A percentile compares a stretch with the other conserved stretches of the same genome.
phyloP scores from a whole-genome alignment of 2,329 filamentous ascomycete species.

The Alternaria panax region DNA sequence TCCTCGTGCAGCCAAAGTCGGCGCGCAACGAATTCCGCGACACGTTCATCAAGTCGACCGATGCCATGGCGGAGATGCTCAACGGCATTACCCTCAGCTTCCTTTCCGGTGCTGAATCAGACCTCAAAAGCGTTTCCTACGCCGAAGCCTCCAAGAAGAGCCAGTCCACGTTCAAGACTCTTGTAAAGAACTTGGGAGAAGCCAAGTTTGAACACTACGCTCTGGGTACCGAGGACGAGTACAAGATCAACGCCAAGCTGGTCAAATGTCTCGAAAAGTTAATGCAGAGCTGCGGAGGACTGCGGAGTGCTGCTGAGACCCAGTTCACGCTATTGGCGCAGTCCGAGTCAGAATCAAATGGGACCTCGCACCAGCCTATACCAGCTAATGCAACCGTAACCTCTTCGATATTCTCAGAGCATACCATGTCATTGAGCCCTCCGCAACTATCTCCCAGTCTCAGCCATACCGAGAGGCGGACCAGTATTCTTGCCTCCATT shows the following conservation, averaged over 20 bases:
- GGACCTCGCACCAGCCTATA: constrained; percentile 19
- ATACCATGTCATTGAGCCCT: constrained; percentile 32
- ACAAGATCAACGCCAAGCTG: constrained; percentile 78
- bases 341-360: constrained; percentile 41
- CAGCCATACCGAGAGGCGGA: constrained; percentile 42
- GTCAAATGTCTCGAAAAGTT: constrained; percentile 85
- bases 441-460: constrained; percentile 40
- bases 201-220: constrained; percentile 90
- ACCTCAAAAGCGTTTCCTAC: constrained; percentile 73
- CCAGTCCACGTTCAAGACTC: constrained; percentile 70
- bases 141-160: constrained; percentile 68
- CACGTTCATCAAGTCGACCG: constrained; percentile 76
- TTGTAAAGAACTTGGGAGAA: constrained; percentile 81
- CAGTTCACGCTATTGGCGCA: constrained; percentile 87
- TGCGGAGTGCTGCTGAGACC: constrained; percentile 86
- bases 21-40: constrained; percentile 76
- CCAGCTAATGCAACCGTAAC: constrained; percentile 29
- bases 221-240: constrained; percentile 78
- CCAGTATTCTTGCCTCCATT: constrained; percentile 52
- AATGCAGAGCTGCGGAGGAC: constrained; percentile 86
- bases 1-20: constrained; percentile 79
- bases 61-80: constrained; percentile 80
- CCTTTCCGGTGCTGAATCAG: constrained; percentile 80
- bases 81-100: constrained; percentile 84
- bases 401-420: constrained; percentile 37